Percentiles rank a stretch among this genome's conserved stretches.
phyloP scores from a whole-genome alignment of 179 eudicot species.

The Camellia oleifera region DNA sequence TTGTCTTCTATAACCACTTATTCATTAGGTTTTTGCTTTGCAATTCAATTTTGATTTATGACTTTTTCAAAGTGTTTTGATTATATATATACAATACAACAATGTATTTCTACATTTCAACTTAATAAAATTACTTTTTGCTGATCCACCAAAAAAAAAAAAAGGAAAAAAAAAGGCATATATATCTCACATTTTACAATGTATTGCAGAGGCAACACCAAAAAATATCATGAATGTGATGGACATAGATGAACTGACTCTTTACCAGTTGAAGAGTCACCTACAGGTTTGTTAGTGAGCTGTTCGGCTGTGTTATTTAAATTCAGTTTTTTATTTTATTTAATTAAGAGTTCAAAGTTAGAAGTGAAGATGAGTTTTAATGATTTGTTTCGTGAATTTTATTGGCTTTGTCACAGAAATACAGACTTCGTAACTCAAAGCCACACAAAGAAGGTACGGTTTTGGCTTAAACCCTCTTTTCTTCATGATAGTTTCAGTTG shows the following conservation, averaged over 20 bases:
- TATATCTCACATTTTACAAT: background rate
- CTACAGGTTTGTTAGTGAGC: slow-evolving; percentile 18
- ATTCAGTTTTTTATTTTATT: background rate
- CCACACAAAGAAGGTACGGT: slow-evolving; percentile 2
- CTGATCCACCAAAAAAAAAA: too few relatives aligned
- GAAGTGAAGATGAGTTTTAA: background rate
- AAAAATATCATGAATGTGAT: slow-evolving; percentile 17
- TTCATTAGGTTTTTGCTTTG: too few relatives aligned
- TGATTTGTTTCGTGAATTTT: background rate
- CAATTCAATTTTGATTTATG: too few relatives aligned
- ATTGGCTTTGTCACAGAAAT: slow-evolving; percentile 14
- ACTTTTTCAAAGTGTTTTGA: background rate
- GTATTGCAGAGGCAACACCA: slow-evolving; percentile 28
- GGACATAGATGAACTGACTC: slow-evolving; percentile 24
- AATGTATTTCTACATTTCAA: too few relatives aligned
- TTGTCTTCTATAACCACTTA: too few relatives aligned
- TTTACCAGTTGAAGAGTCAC: slow-evolving; percentile 26
- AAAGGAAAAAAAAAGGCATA: background rate
- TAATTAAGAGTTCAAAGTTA: background rate
- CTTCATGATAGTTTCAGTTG: background rate
- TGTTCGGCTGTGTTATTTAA: background rate
- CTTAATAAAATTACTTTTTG: too few relatives aligned
- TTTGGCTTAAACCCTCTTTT: background rate
- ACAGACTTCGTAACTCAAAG: slow-evolving; percentile 7
- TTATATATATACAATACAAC: background rate